phyloP scores from a whole-genome alignment of 108 stramenopile species.

The Discostella stelligeroides region DNA sequence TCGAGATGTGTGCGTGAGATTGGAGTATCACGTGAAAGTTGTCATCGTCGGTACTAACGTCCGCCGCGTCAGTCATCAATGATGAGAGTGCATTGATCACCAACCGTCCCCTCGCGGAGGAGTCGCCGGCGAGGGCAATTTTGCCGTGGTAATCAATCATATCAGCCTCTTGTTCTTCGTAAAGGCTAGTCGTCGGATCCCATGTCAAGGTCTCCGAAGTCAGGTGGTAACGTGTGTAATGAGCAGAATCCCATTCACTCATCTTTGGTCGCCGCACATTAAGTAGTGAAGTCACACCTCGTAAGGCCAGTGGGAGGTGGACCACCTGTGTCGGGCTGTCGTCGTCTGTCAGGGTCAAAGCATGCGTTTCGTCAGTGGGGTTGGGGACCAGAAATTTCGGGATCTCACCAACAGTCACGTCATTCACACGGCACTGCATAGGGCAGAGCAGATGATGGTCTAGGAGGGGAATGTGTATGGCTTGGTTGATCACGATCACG shows the following conservation, averaged over 20 bases:
- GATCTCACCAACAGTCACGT: constrained; percentile 8
- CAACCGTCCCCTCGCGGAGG: background rate
- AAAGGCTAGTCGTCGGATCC: constrained; percentile 4
- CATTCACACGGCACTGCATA: constrained; percentile 31
- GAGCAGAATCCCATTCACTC: background rate
- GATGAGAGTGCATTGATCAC: background rate
- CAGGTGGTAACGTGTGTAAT: background rate
- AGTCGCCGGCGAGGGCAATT: background rate
- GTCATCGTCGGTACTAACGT: background rate
- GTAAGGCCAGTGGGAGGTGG: background rate
- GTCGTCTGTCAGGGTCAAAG: background rate
- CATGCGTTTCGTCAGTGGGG: constrained; percentile 21
- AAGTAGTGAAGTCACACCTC: constrained; percentile 2
- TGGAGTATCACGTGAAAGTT: background rate
- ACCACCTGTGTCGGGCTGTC: background rate
- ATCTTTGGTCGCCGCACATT: background rate
- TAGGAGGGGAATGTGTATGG: constrained; percentile 17
- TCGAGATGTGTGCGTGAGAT: background rate
- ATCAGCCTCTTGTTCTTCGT: constrained; percentile 4
- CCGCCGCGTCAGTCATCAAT: background rate
- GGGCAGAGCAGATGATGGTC: constrained; percentile 33
- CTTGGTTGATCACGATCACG: constrained; percentile 18
- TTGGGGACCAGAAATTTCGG: constrained; percentile 19
- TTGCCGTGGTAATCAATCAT: constrained; percentile 3
- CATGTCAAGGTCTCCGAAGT: constrained; percentile 6